Percentiles rank a stretch among this genome's conserved stretches.
Evolutionary conservation across 345 rosid species (phyloP).

Genomic region (Carallia brachiata): DNA sequence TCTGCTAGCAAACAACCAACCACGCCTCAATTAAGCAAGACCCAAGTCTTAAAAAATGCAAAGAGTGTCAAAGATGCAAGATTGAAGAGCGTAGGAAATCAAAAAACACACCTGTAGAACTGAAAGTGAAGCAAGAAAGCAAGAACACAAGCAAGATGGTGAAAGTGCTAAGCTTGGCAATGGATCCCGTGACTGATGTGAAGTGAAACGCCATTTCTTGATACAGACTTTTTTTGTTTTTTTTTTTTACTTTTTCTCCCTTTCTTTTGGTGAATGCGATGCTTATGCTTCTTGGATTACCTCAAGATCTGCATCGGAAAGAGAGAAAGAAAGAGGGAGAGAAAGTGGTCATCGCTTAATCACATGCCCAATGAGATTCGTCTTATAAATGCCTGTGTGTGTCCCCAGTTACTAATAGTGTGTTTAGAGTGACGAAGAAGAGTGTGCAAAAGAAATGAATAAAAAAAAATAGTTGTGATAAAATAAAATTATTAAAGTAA

Average conservation of each 20-base stretch:
- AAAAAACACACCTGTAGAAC: constrained; percentile 54
- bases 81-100: constrained; percentile 3
- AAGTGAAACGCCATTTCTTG: constrained; percentile 47
- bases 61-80: neutral
- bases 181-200: constrained; percentile 29
- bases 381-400: too few relatives aligned
- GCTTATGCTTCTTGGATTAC: neutral
- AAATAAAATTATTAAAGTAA: too few relatives aligned
- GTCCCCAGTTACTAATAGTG: too few relatives aligned
- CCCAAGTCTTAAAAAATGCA: constrained; percentile 21
- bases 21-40: constrained; percentile 1
- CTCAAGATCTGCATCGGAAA: constrained; percentile 39
- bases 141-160: constrained; percentile 38
- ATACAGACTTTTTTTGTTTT: neutral
- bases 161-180: constrained; percentile 40
- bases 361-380: neutral
- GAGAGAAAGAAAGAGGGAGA: constrained; percentile 2
- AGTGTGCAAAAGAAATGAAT: too few relatives aligned
- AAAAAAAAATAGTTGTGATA: too few relatives aligned
- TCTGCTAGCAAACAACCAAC: too few relatives aligned
- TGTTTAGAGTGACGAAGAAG: too few relatives aligned
- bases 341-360: constrained; percentile 1
- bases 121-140: constrained; percentile 57
- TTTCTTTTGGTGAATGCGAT: neutral
- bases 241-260: too few relatives aligned